phyloP scores from a whole-genome alignment of 148 eudicot genomes.

The Fallopia convolvulus region DNA sequence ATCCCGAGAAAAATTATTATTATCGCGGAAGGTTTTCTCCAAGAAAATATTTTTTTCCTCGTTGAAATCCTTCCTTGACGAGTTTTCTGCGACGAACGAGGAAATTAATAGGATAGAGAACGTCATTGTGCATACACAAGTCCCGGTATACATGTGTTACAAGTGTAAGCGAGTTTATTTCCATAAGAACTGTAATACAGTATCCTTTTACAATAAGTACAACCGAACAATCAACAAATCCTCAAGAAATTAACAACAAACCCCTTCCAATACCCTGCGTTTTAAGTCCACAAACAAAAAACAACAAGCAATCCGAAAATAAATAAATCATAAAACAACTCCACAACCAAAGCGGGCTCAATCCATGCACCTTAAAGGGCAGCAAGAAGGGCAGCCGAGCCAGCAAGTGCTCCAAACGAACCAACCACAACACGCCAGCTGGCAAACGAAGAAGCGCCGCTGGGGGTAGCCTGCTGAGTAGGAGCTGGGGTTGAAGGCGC shows the following conservation, averaged over 20 bases:
- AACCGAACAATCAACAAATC: background rate
- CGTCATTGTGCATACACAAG: no score
- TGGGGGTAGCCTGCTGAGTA: slow-evolving; percentile 15
- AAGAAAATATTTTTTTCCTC: no score
- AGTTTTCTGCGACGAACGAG: no score
- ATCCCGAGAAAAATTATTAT: no score
- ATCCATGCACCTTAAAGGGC: background rate
- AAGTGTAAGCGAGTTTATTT: background rate
- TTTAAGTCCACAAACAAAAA: background rate
- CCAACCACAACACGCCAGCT: slow-evolving; percentile 26
- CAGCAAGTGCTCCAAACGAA: slow-evolving; percentile 40
- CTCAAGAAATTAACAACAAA: background rate
- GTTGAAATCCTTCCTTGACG: no score
- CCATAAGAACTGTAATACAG: background rate
- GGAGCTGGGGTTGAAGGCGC: slow-evolving; percentile 27
- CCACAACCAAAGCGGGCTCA: background rate
- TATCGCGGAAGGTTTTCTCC: no score
- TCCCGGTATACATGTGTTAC: no score
- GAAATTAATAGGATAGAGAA: no score
- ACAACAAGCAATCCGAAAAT: background rate
- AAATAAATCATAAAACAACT: background rate
- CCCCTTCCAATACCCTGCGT: background rate
- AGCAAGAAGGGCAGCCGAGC: slow-evolving; percentile 25
- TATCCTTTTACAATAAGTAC: background rate
- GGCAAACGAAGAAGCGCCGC: slow-evolving; percentile 25